A percentile compares a stretch with the other conserved stretches of the same genome.
Conservation (phyloP, 23 red algal species). For the Gracilaria gracilis region DNA sequence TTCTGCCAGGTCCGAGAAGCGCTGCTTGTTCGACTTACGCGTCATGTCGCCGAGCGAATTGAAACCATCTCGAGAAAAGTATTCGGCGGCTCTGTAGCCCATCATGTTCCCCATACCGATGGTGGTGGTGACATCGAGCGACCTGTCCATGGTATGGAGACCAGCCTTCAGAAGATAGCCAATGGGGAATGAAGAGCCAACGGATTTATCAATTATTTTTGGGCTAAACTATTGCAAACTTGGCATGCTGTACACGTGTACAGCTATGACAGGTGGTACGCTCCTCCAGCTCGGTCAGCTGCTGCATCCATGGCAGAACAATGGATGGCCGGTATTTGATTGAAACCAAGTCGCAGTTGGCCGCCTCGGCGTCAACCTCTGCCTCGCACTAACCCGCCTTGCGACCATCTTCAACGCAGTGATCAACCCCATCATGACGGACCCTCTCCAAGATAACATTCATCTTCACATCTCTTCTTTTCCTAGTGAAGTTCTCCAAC, state of each 20-base stretch:
- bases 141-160: neutral
- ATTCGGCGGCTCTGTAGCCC: neutral
- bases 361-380: too few species aligned
- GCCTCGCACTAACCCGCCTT: too few species aligned
- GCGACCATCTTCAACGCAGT: too few species aligned
- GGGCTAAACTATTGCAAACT: too few species aligned
- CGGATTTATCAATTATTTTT: too few species aligned
- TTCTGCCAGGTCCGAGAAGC: constrained; percentile 21
- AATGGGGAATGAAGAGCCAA: too few species aligned
- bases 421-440: too few species aligned
- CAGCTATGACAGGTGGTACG: too few species aligned
- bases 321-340: neutral
- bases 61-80: constrained; percentile 35
- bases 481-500: neutral
- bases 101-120: constrained; percentile 21
- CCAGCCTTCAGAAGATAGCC: constrained; percentile 17
- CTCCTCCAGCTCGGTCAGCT: too few species aligned
- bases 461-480: neutral
- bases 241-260: too few species aligned
- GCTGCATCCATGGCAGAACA: neutral
- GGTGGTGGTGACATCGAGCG: constrained; percentile 34
- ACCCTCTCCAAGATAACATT: neutral
- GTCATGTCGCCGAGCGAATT: constrained; percentile 43
- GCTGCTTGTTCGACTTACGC: constrained; percentile 12
- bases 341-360: too few species aligned